Base-by-base conservation (phyloP, 2,329 filamentous ascomycete species). In the Venturia asperata region DNA sequence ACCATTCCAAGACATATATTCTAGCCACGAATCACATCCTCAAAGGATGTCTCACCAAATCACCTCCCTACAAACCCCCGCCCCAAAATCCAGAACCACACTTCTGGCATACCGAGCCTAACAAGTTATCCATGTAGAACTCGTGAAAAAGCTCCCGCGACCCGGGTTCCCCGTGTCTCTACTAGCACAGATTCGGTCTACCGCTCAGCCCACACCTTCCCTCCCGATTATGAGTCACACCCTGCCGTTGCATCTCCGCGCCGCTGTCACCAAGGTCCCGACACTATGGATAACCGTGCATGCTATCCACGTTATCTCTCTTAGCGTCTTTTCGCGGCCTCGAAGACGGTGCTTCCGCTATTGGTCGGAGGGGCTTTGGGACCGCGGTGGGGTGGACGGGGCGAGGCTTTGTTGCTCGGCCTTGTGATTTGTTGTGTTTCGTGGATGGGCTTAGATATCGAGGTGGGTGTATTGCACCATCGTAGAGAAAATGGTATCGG, bases 301-400 rank as follows among this genome's bases (percentile, higher is more conserved):
- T 61, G n/a, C 4, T 21, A 61, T 15, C 42, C 60, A 61, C 60
- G 60, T 61, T 61, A 61, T 61, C 60, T 61, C 10, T 10, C 27
- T 45, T 61, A 45, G 21, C 60, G n/a, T 21, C n/a, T 4, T 15
- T 9, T 19, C 42, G 58, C 58, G 58, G 58, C 58, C 58, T 61
- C 39, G 24, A 3, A 9, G 3, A 17, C 24, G 30, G 52, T 24
- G 4, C 2, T 1, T 58, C 37, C 19, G 15, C 19, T 19, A 58
- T 37, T 58, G 52, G 60, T 21, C 27, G 24, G 55, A 15, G 3
- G 30, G 30, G 30, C 6, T 34, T 34, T n/a, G 5, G 56, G 39
- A 17, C 21, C 11, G 60, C 27, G 24, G 21, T 17, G 21, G 13
- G 21, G 21, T 49, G 9, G 45, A 3, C 3, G 10, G 47, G 47